Base-by-base conservation (phyloP, 2,329 filamentous ascomycete genomes). In the Alternaria brassicae region DNA sequence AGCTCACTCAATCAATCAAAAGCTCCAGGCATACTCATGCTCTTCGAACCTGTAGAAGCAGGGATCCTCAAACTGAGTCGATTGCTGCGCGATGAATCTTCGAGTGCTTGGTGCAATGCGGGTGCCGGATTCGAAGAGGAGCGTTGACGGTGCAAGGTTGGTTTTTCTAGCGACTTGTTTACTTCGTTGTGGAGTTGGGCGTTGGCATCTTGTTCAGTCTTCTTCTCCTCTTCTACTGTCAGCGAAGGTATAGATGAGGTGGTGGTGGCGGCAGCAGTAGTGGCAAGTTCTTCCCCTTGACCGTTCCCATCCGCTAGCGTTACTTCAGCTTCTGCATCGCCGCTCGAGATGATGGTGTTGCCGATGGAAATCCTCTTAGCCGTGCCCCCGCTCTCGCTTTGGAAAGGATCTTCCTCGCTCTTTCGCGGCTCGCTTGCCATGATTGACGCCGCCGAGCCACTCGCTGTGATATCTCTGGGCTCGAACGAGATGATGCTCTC, bases 281-380 rank as follows among this genome's bases (percentile, higher is more conserved):
- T 21, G 39, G 25, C 50, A 21, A 21, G 21, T 15, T 36, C 32
- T n/a, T 25, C 17, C 9, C 19, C 13, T n/a, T 21, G 9, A 36
- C 27, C 17, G n/a, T 28, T 23, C 27, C 5, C 19, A 15, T 41
- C n/a, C 47, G 32, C 34, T 34, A n/a, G 15, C 44, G 30, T 23
- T 21, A 39, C 30, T 15, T 62, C 50, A 39, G 67, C 62, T 19
- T 42, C 49, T 17, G 2, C n/a, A n/a, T 10, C 42, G 30, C 59
- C 41, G 19, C 17, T 34, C 41, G 69, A 72, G 37, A 79, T 71
- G 40, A 78, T 56, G 0, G 74, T 78, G 30, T 77, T 76, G 32
- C 77, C 77, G 27, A 78, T 79, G 1, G 74, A 77, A 2, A 79
- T 72, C 12, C 74, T 69, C 62, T 78, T 79, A 52, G 56, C 53